A percentile compares a stretch with the other conserved stretches of the same genome.
These are phyloP conservation scores for Petasospora fabianii DNA, from an alignment of 1,139 yeast species.

Conservation along the genomic window DNA sequence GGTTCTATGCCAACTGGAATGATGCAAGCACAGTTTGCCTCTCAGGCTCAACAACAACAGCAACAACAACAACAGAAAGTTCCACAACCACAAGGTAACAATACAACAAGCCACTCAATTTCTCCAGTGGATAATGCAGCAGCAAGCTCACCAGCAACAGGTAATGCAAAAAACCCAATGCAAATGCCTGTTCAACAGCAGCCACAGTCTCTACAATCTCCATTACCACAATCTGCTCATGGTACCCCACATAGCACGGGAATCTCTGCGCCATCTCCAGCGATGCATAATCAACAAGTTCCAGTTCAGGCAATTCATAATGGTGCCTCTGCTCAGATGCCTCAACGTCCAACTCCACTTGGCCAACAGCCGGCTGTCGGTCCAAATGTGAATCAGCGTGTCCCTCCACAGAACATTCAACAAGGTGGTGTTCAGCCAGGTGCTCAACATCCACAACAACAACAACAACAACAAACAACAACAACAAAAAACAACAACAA, in stretches of 20 bases:
- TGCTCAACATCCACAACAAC: constrained; percentile 9
- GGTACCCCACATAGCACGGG: constrained; percentile 18
- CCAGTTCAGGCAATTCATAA: constrained; percentile 7
- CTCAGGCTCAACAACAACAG: constrained; percentile 9
- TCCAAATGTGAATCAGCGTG: constrained; percentile 3
- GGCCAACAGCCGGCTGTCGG: constrained; percentile 13
- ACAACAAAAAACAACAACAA: background rate
- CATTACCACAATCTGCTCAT: constrained; percentile 25
- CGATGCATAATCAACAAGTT: constrained; percentile 8
- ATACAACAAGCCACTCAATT: constrained; percentile 1
- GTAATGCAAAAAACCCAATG: background rate
- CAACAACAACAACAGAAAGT: constrained; percentile 3
- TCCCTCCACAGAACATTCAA: background rate
- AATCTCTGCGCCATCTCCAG: constrained; percentile 18
- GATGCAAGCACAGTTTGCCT: constrained; percentile 3
- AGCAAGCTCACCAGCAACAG: constrained; percentile 10
- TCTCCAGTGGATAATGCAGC: constrained; percentile 7
- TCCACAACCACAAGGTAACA: background rate
- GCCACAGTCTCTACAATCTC: constrained; percentile 20
- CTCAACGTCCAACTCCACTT: constrained; percentile 15
- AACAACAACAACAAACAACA: constrained; percentile 7
- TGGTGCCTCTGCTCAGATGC: constrained; percentile 12
- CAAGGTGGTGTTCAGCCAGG: constrained; percentile 3
- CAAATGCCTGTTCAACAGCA: constrained; percentile 3
- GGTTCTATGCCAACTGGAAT: background rate